A percentile compares a stretch with the other conserved stretches of the same genome.
Conservation (phyloP, 2,329 filamentous ascomycete genomes). For the Talaromyces rugulosus region DNA sequence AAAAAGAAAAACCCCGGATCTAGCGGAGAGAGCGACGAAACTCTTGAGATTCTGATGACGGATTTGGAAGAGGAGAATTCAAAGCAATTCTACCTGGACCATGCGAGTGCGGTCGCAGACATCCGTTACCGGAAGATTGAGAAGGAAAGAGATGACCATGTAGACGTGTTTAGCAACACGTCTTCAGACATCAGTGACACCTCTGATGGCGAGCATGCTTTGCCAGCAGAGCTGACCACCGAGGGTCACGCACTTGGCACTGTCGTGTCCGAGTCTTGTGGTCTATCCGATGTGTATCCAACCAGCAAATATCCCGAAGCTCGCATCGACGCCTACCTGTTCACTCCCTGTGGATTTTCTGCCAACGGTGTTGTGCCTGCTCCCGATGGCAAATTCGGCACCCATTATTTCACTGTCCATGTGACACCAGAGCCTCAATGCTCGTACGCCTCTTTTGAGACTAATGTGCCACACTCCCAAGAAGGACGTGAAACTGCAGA, state of each 20-base stretch:
- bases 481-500: slow-evolving; percentile 83
- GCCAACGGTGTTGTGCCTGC: slow-evolving; percentile 93
- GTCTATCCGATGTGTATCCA: slow-evolving; percentile 84
- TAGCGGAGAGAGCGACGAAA: slow-evolving; percentile 43
- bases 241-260: slow-evolving; percentile 92
- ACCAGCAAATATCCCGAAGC: slow-evolving; percentile 84
- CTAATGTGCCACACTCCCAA: slow-evolving; percentile 88
- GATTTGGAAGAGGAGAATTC: slow-evolving; percentile 63
- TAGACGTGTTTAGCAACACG: slow-evolving; percentile 77
- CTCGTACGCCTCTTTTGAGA: slow-evolving; percentile 97
- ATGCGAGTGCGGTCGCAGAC: slow-evolving; percentile 87
- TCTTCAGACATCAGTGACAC: slow-evolving; percentile 59
- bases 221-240: slow-evolving; percentile 74
- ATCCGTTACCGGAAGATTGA: slow-evolving; percentile 70
- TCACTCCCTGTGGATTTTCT: slow-evolving; percentile 94
- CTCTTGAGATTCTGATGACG: slow-evolving; percentile 64
- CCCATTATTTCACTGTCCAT: slow-evolving; percentile 97
- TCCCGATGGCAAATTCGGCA: slow-evolving; percentile 55
- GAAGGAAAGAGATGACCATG: slow-evolving; percentile 53
- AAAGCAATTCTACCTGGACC: slow-evolving; percentile 66
- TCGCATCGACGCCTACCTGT: slow-evolving; percentile 91
- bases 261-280: slow-evolving; percentile 84
- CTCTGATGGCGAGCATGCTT: slow-evolving; percentile 45
- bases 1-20: slow-evolving; percentile 17
- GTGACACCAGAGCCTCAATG: slow-evolving; percentile 96